These are phyloP conservation scores for Sarocladiaceae sp. DNA, from an alignment of 2,329 filamentous ascomycete species.

Conservation along the genomic window DNA sequence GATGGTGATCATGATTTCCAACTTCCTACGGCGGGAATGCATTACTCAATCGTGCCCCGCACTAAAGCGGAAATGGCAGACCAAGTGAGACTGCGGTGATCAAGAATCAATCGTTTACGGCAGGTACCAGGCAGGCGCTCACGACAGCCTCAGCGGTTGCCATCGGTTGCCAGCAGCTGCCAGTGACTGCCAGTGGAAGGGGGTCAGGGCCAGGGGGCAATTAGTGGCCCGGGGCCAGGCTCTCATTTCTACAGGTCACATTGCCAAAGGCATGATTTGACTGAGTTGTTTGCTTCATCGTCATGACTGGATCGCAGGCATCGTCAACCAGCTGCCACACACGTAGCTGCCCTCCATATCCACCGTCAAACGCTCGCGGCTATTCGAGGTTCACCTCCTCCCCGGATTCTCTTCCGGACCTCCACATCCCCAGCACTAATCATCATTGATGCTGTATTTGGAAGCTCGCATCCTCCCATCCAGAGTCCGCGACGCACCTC, in stretches of 20 bases:
- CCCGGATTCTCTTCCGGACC: conserved; percentile 5
- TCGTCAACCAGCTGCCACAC: too few relatives aligned
- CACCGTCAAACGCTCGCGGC: not conserved
- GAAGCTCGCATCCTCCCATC: conserved; percentile 2
- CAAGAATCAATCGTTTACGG: not conserved
- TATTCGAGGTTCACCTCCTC: conserved; percentile 13
- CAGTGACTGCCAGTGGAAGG: too few relatives aligned
- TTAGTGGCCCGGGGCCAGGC: too few relatives aligned
- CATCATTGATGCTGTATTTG: not conserved
- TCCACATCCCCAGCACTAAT: not conserved
- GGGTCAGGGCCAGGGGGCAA: too few relatives aligned
- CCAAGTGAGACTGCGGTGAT: not conserved
- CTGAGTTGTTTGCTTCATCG: too few relatives aligned
- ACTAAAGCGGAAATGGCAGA: not conserved
- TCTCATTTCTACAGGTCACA: too few relatives aligned
- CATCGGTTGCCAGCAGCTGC: not conserved
- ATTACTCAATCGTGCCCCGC: conserved; percentile 5
- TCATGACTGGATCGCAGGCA: too few relatives aligned
- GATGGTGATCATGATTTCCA: not conserved
- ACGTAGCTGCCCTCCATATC: not conserved
- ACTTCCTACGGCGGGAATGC: not conserved
- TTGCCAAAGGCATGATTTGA: too few relatives aligned
- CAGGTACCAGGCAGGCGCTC: conserved; percentile 4
- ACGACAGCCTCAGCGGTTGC: not conserved
- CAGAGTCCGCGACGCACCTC: too few relatives aligned